Evolutionary conservation across 164 flowering plant genomes (phyloP), one percentile per base, ranked within the genome.

Genomic region (Vitis rupestris): DNA sequence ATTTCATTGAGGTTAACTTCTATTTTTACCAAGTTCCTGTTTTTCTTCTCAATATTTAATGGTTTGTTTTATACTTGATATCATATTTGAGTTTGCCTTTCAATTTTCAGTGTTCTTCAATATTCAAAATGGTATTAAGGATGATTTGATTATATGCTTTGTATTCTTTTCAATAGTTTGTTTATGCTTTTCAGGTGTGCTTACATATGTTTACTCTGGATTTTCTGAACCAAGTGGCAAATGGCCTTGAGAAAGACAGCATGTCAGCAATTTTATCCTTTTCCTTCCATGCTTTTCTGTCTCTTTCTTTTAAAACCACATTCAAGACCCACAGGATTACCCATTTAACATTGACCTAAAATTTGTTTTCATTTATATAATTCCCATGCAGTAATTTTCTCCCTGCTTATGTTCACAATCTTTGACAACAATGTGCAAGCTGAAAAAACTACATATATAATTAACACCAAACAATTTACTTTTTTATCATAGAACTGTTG

Each of bases 201-300:
- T 74, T 95, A 57, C 99, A 95, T 77, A 95, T 95, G 99, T 95
- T 95, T 76, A 87, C 93, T 10, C 63, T 93, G 85, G 99, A 95
- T 78, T 95, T 95, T 67, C 77, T 93, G 56, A 87, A 91, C 79
- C 94, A 91, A 86, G 99, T 91, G 59, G 99, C 94, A 69, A 91
- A 83, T 78, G 91, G 93, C 50, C 94, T 95, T 19, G 99, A 95
- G 85, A 91, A 89, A 74, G 99, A 95, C 79, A 86, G 94, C 90
- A 84, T 85, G 98, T 94, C 44, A 85, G 95, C 88, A 61, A 59
- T 59, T 23, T 55, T 44, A 31, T 17, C 30, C 44, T 19, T 59
- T 19, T 19, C 47, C 9, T 50, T n/a, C 15, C 59, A 4, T 15
- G 59, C 19, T n/a, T 56, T 15, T 56, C 17, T 54, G 16, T 54